Evolutionary conservation across 2,329 filamentous ascomycete species (phyloP).

Genomic region (Arachnomyces sp.): DNA sequence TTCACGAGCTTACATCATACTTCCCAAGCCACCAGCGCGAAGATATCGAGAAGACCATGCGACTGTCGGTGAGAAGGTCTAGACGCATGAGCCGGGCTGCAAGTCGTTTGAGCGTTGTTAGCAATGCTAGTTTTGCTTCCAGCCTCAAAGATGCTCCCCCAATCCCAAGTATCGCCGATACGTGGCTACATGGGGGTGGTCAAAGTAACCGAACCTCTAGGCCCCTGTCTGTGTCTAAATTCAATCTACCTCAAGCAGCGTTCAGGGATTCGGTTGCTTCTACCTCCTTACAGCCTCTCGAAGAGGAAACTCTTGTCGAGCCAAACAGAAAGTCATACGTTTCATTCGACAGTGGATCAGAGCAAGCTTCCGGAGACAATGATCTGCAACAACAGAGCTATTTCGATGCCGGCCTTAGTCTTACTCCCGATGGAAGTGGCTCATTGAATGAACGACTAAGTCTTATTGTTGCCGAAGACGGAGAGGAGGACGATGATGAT

Average conservation of each 20-base stretch:
- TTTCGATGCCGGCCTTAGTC: conserved; percentile 73
- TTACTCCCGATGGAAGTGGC: conserved; percentile 52
- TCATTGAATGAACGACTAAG: conserved; percentile 77
- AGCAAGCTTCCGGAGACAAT: conserved; percentile 64
- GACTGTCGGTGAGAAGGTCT: conserved; percentile 83
- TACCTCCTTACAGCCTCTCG: conserved; percentile 78
- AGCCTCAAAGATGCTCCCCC: conserved; percentile 89
- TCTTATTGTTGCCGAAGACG: conserved; percentile 79
- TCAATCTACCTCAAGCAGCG: conserved; percentile 51
- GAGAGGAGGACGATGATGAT: conserved; percentile 84
- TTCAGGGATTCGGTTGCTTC: conserved; percentile 86
- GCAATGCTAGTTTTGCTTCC: conserved; percentile 86
- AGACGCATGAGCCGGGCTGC: conserved; percentile 87
- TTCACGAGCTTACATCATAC: conserved; percentile 90
- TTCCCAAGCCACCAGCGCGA: conserved; percentile 93
- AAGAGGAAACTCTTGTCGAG: conserved; percentile 81
- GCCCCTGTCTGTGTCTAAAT: conserved; percentile 51
- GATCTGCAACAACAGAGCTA: conserved; percentile 73
- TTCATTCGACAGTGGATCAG: conserved; percentile 55
- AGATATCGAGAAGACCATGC: conserved; percentile 91
- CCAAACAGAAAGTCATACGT: conserved; percentile 93
- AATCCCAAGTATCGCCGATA: conserved; percentile 90
- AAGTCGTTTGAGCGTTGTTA: conserved; percentile 86
- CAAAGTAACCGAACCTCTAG: conserved; percentile 46
- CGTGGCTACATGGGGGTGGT: conserved; percentile 59